Conservation (phyloP, 257 asterid species). For the Solanum pinnatisectum region DNA sequence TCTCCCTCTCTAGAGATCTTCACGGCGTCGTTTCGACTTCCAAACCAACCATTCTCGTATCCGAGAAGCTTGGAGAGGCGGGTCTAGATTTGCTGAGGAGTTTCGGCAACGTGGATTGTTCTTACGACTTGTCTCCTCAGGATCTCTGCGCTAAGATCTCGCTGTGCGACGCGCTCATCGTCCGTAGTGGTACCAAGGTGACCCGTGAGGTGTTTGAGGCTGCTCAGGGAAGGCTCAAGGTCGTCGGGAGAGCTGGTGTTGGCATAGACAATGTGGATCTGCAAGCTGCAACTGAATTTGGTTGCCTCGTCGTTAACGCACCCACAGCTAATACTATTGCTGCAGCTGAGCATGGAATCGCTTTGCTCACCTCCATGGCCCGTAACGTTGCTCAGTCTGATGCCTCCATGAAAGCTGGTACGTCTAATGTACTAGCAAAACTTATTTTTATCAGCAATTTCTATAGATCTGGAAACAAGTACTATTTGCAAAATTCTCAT, state of each 20-base stretch:
- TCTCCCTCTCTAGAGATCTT: slow-evolving; percentile 20
- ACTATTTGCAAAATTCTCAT: background rate
- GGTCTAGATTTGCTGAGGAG: slow-evolving; percentile 56
- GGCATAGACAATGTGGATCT: slow-evolving; percentile 96
- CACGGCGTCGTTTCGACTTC: slow-evolving; percentile 12
- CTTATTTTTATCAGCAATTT: background rate
- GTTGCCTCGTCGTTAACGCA: slow-evolving; percentile 90
- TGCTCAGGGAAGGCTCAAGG: slow-evolving; percentile 68
- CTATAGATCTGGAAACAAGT: background rate
- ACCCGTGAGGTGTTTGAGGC: slow-evolving; percentile 87
- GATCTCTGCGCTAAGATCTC: slow-evolving; percentile 65
- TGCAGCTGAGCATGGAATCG: slow-evolving; percentile 91
- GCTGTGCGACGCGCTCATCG: slow-evolving; percentile 67
- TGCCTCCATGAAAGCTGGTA: slow-evolving; percentile 95
- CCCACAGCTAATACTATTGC: slow-evolving; percentile 95
- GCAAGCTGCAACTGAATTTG: slow-evolving; percentile 87
- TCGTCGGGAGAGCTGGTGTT: slow-evolving; percentile 91
- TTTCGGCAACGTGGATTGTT: slow-evolving; percentile 53
- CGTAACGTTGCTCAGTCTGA: slow-evolving; percentile 90
- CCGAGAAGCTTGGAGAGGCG: slow-evolving; percentile 93
- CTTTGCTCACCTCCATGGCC: slow-evolving; percentile 75
- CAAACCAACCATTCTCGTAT: slow-evolving; percentile 73
- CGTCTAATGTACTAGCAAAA: background rate
- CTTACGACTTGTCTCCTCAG: slow-evolving; percentile 55
- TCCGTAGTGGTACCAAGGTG: slow-evolving; percentile 88